Evolutionary conservation across 23 red algal genomes (phyloP).

Genomic region (Gracilaria gracilis): DNA sequence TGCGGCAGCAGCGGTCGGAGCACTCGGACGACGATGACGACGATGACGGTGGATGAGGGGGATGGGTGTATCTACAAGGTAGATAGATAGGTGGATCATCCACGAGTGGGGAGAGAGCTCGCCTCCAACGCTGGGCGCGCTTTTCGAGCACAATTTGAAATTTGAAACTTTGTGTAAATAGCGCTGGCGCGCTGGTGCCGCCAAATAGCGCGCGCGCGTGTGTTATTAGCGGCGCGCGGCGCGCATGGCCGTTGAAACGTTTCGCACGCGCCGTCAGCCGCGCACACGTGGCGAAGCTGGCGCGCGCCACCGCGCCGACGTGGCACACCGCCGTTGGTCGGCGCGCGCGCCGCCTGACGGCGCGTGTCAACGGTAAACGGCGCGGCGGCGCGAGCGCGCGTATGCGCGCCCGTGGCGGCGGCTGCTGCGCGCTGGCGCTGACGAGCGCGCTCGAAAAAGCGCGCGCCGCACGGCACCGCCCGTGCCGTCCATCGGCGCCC

Average conservation of each 20-base stretch:
- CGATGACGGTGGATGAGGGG: neutral
- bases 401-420: no score
- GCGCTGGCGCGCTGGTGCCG: neutral
- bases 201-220: neutral
- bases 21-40: neutral
- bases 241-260: neutral
- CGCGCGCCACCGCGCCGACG: neutral
- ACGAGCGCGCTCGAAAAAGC: neutral
- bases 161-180: neutral
- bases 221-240: neutral
- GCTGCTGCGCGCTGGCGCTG: neutral
- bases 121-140: no score
- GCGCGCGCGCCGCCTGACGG: neutral
- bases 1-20: neutral
- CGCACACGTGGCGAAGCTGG: conserved; percentile 3
- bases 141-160: neutral
- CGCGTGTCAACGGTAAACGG: conserved; percentile 27
- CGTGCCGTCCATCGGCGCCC: conserved; percentile 11
- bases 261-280: neutral
- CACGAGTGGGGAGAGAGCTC: no score
- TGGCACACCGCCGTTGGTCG: neutral
- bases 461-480: conserved; percentile 11
- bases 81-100: no score
- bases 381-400: neutral
- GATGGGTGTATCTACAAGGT: no score